Percentiles rank a stretch among this genome's conserved stretches.
Conservation (phyloP, 2,329 filamentous ascomycete genomes). For the Cladorrhinum sp. region DNA sequence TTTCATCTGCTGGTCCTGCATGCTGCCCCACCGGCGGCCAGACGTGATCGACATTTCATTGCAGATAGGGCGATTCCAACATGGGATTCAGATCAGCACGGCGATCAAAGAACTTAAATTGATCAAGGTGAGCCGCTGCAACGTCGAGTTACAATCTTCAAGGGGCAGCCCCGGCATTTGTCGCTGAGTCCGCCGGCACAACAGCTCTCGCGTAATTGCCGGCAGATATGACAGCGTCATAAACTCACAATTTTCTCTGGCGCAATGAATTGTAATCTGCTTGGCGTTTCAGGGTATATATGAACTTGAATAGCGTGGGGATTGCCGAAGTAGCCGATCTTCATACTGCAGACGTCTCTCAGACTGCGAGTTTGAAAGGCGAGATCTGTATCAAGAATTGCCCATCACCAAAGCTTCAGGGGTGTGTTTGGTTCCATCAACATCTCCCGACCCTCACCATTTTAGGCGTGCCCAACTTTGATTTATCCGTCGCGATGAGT, state of each 20-base stretch:
- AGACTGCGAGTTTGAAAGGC: too few species aligned
- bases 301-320: neutral
- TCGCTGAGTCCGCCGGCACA: neutral
- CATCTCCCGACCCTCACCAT: neutral
- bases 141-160: neutral
- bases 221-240: neutral
- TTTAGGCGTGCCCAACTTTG: neutral
- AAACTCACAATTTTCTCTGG: neutral
- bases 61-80: neutral
- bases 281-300: conserved; percentile 3
- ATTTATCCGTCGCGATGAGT: neutral
- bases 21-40: neutral
- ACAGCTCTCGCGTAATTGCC: neutral
- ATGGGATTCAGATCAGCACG: neutral
- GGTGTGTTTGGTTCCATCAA: neutral
- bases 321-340: neutral
- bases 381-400: neutral
- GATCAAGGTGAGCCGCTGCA: neutral
- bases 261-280: neutral
- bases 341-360: neutral
- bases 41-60: neutral
- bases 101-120: neutral
- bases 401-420: neutral
- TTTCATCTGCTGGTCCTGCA: too few species aligned
- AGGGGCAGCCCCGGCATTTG: neutral